Evolutionary conservation across 257 asterid genomes (phyloP).

Genomic region (Lycium ferocissimum): DNA sequence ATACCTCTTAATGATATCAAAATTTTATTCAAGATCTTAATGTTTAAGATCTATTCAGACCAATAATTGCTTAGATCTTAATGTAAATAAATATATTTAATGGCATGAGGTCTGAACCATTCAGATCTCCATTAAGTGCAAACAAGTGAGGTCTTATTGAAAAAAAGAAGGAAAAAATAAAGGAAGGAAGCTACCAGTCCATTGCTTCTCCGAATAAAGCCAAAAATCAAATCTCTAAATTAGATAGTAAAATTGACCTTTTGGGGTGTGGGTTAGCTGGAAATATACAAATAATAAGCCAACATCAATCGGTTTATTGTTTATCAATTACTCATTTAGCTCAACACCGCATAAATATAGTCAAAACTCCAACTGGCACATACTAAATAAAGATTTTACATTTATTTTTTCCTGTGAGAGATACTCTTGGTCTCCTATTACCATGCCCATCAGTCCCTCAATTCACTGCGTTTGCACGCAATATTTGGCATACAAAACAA

Average conservation of each 20-base stretch:
- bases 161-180: neutral
- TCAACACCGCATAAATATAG: neutral
- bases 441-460: slow-evolving; percentile 29
- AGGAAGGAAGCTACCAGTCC: neutral
- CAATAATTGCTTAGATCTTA: too few relatives aligned
- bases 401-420: neutral
- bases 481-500: slow-evolving; percentile 8
- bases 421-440: slow-evolving; percentile 22
- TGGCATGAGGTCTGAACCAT: too few relatives aligned
- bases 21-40: too few relatives aligned
- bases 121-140: too few relatives aligned
- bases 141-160: too few relatives aligned
- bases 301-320: neutral
- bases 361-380: neutral
- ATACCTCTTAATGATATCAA: too few relatives aligned
- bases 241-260: neutral
- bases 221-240: neutral
- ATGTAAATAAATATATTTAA: too few relatives aligned
- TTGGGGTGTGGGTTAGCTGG: slow-evolving; percentile 5
- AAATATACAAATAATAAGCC: neutral
- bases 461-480: slow-evolving; percentile 39
- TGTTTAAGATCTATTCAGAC: too few relatives aligned
- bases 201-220: neutral
- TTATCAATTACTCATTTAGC: neutral
- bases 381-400: too few relatives aligned